Conservation (phyloP, 768 basidiomycete species). For the Sistotremastrum niveocremeum region DNA sequence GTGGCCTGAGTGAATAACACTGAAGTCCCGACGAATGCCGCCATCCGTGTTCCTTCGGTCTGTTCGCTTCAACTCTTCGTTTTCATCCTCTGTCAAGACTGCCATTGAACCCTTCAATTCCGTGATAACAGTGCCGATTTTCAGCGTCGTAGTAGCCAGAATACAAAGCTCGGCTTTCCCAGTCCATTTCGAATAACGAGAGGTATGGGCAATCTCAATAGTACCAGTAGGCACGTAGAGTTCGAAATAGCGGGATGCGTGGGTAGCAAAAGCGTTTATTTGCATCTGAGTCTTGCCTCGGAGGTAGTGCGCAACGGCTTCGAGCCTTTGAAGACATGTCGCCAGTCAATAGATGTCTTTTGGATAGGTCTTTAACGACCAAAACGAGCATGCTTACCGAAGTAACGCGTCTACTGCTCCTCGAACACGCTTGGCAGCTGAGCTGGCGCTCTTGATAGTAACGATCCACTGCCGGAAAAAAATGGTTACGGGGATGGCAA, state of each 20-base stretch:
- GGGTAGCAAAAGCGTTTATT: slow-evolving; percentile 84
- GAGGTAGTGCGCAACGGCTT: slow-evolving; percentile 66
- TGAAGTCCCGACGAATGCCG: slow-evolving; percentile 70
- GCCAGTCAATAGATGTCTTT: slow-evolving; percentile 1
- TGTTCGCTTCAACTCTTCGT: slow-evolving; percentile 74
- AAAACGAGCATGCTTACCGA: slow-evolving; percentile 32
- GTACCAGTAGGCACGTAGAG: slow-evolving; percentile 71
- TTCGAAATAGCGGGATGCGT: slow-evolving; percentile 82
- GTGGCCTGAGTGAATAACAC: slow-evolving; percentile 82
- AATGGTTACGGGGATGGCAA: slow-evolving; percentile 8
- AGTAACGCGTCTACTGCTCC: slow-evolving; percentile 70
- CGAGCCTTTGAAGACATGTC: slow-evolving; percentile 33
- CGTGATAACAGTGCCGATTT: slow-evolving; percentile 59
- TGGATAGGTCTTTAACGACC: slow-evolving; percentile 10
- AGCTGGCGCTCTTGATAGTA: background rate
- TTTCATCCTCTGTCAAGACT: slow-evolving; percentile 73
- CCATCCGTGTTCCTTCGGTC: slow-evolving; percentile 49
- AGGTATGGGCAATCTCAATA: slow-evolving; percentile 83
- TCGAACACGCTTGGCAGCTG: slow-evolving; percentile 31
- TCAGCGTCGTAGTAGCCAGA: slow-evolving; percentile 60
- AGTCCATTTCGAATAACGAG: slow-evolving; percentile 73
- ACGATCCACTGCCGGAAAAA: slow-evolving; percentile 11
- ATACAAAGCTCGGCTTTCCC: slow-evolving; percentile 86
- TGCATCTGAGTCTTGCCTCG: slow-evolving; percentile 67
- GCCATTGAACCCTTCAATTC: slow-evolving; percentile 89